Evolutionary conservation across 257 asterid genomes (phyloP).

Genomic region (Fraxinus cuspidata): DNA sequence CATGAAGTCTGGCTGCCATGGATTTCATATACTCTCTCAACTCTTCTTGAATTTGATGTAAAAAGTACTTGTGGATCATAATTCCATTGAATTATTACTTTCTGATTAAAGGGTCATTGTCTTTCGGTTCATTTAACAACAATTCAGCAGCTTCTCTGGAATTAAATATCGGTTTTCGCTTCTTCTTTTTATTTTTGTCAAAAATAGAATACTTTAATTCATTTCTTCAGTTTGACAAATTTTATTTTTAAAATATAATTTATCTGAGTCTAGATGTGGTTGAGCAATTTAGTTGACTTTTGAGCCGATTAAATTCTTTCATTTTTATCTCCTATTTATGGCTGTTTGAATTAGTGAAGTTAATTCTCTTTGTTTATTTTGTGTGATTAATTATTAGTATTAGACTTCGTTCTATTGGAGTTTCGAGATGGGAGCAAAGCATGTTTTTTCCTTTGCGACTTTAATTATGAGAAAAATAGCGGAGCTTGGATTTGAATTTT

Average conservation of each 20-base stretch:
- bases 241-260: slow-evolving; percentile 11
- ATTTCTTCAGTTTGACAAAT: slow-evolving; percentile 1
- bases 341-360: slow-evolving; percentile 12
- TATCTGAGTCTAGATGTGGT: slow-evolving; percentile 7
- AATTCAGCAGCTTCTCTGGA: slow-evolving; percentile 61
- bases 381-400: slow-evolving; percentile 27
- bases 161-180: slow-evolving; percentile 46
- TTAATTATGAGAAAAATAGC: slow-evolving; percentile 77
- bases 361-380: slow-evolving; percentile 38
- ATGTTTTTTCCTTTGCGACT: neutral
- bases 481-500: slow-evolving; percentile 65
- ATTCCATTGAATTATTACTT: slow-evolving; percentile 28
- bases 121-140: slow-evolving; percentile 40
- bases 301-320: slow-evolving; percentile 17
- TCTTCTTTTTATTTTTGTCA: slow-evolving; percentile 45
- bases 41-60: slow-evolving; percentile 27
- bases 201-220: neutral
- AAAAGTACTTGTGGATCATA: slow-evolving; percentile 43
- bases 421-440: slow-evolving; percentile 22
- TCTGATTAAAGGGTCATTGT: slow-evolving; percentile 26
- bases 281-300: slow-evolving; percentile 12
- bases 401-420: slow-evolving; percentile 16
- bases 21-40: slow-evolving; percentile 8
- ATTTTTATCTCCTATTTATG: slow-evolving; percentile 15
- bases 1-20: neutral